Conservation (phyloP, 257 asterid genomes). For the Leonotis leonurus region DNA sequence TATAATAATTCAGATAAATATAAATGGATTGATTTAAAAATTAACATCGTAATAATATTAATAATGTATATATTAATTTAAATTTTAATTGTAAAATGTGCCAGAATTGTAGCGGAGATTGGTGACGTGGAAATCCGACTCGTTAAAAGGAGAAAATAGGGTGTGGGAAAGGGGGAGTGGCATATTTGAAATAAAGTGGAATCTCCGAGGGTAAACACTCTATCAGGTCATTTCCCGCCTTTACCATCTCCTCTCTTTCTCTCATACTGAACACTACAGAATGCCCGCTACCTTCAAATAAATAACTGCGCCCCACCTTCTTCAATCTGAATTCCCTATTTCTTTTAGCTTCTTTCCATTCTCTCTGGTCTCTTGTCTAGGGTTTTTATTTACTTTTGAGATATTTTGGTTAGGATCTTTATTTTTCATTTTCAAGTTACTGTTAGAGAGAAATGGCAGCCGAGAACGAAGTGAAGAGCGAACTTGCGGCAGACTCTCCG, state of each 20-base stretch:
- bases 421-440: too few species aligned
- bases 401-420: too few species aligned
- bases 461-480: conserved; percentile 50
- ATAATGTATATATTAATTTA: too few species aligned
- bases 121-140: too few species aligned
- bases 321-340: neutral
- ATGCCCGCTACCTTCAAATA: conserved; percentile 17
- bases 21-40: too few species aligned
- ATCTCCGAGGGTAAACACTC: conserved; percentile 18
- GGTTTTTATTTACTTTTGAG: too few species aligned
- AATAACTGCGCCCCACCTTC: neutral
- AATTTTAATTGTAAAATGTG: too few species aligned
- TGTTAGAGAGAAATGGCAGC: conserved; percentile 39
- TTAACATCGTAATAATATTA: too few species aligned
- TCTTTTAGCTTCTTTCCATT: neutral
- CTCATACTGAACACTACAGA: conserved; percentile 1
- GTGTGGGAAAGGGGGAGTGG: conserved; percentile 20
- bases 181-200: conserved; percentile 12
- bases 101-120: too few species aligned
- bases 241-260: conserved; percentile 20
- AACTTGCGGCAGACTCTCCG: conserved; percentile 66
- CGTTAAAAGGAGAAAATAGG: too few species aligned
- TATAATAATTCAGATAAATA: too few species aligned
- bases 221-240: conserved; percentile 38
- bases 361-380: conserved; percentile 9